phyloP scores from a whole-genome alignment of 768 basidiomycete genomes.

The Panaeolus cyanescens region DNA sequence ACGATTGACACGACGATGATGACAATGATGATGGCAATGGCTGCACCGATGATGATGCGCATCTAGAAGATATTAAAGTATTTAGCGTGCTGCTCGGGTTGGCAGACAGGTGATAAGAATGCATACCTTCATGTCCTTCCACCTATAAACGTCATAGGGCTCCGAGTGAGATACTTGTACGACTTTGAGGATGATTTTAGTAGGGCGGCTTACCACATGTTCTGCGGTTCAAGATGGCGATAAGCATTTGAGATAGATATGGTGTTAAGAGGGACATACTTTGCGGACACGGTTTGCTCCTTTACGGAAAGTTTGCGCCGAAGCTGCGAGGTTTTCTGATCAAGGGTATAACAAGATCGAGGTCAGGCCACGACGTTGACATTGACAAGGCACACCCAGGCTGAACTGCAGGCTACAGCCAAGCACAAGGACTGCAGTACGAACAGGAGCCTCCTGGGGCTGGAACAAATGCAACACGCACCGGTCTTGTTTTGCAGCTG shows the following conservation, averaged over 20 bases:
- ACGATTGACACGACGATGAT: slow-evolving; percentile 97
- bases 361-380: slow-evolving; percentile 9
- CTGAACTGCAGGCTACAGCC: background rate
- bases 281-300: slow-evolving; percentile 98
- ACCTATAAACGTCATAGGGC: slow-evolving; percentile 49
- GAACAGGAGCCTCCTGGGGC: slow-evolving; percentile 5
- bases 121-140: slow-evolving; percentile 96
- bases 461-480: slow-evolving; percentile 40
- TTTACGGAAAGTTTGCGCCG: slow-evolving; percentile 97
- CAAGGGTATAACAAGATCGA: slow-evolving; percentile 5
- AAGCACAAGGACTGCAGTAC: slow-evolving; percentile 5
- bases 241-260: slow-evolving; percentile 2
- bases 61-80: slow-evolving; percentile 51
- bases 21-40: slow-evolving; percentile 86
- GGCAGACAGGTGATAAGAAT: background rate
- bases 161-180: slow-evolving; percentile 9
- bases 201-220: slow-evolving; percentile 77
- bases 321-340: slow-evolving; percentile 92
- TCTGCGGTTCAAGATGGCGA: slow-evolving; percentile 42
- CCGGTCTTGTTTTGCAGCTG: slow-evolving; percentile 98
- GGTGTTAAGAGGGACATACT: slow-evolving; percentile 49
- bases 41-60: slow-evolving; percentile 94
- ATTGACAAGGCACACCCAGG: slow-evolving; percentile 8
- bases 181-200: slow-evolving; percentile 6
- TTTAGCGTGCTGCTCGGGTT: background rate